These are phyloP conservation scores for Amanita brunnescens DNA, from an alignment of 768 basidiomycete genomes.

Conservation along the genomic window DNA sequence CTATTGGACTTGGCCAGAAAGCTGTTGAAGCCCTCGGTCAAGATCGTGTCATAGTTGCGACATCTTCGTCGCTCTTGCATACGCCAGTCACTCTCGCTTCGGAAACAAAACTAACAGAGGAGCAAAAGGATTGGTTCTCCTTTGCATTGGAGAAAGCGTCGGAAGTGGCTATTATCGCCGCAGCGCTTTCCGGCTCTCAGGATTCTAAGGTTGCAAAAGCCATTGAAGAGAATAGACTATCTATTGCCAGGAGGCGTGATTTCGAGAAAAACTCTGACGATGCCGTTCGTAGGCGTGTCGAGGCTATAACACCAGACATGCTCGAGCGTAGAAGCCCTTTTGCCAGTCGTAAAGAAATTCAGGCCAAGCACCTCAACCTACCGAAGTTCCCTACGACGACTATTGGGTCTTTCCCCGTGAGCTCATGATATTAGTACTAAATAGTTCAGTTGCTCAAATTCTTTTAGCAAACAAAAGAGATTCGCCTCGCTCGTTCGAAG, in stretches of 20 bases:
- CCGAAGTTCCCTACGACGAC: slow-evolving; percentile 99
- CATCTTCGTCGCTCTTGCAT: slow-evolving; percentile 97
- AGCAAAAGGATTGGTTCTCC: slow-evolving; percentile 97
- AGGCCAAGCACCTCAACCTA: slow-evolving; percentile 80
- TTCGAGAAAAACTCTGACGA: slow-evolving; percentile 94
- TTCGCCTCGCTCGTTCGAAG: slow-evolving; percentile 94
- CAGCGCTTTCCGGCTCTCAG: slow-evolving; percentile 79
- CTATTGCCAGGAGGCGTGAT: slow-evolving; percentile 89
- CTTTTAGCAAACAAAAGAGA: slow-evolving; percentile 93
- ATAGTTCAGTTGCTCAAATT: slow-evolving; percentile 4
- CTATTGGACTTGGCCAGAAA: slow-evolving; percentile 76
- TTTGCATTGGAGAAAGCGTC: slow-evolving; percentile 94
- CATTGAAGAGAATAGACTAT: slow-evolving; percentile 81
- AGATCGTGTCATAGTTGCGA: slow-evolving; percentile 86
- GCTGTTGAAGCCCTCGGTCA: slow-evolving; percentile 76
- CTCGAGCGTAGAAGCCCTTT: slow-evolving; percentile 88
- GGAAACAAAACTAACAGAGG: slow-evolving; percentile 80
- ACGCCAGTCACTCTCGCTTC: slow-evolving; percentile 92
- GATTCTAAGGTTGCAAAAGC: slow-evolving; percentile 60
- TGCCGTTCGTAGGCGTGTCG: slow-evolving; percentile 90
- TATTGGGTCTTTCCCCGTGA: slow-evolving; percentile 94
- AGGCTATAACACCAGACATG: slow-evolving; percentile 78
- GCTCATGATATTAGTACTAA: slow-evolving; percentile 15
- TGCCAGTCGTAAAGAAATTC: slow-evolving; percentile 76
- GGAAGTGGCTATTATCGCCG: slow-evolving; percentile 85